phyloP scores from a whole-genome alignment of 2,329 filamentous ascomycete genomes.

The Colletotrichum eremochloae region DNA sequence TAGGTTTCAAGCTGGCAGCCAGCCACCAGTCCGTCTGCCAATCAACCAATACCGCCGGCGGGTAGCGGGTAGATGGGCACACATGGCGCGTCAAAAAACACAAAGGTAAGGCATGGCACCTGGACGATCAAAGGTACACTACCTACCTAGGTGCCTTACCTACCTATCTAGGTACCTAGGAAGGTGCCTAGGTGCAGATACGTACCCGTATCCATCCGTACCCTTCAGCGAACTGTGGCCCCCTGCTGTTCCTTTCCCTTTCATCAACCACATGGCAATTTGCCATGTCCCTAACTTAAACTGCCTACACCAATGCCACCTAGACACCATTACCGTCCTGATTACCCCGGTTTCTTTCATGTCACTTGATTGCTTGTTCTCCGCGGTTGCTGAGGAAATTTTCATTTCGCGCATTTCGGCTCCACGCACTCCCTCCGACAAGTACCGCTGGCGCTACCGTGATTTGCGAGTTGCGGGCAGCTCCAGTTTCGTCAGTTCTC shows the following conservation, averaged over 20 bases:
- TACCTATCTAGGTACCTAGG: too few species aligned
- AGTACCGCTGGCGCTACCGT: background rate
- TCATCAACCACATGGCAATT: constrained; percentile 1
- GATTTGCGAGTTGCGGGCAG: background rate
- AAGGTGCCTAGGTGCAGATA: too few species aligned
- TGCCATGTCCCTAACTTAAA: background rate
- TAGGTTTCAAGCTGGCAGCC: background rate
- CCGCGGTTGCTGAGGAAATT: constrained; percentile 3
- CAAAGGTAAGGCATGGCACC: background rate
- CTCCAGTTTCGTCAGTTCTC: background rate
- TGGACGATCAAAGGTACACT: background rate
- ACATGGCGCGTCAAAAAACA: constrained; percentile 6
- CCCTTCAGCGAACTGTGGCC: constrained; percentile 5
- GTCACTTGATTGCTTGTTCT: constrained; percentile 9
- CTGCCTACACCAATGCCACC: background rate
- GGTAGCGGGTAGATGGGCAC: constrained; percentile 5
- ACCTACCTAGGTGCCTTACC: background rate
- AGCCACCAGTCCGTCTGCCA: constrained; percentile 17
- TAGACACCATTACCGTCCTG: background rate
- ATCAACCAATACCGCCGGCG: constrained; percentile 11
- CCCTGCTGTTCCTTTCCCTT: constrained; percentile 9
- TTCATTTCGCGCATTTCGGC: constrained; percentile 6
- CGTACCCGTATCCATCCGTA: too few species aligned
- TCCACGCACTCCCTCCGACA: constrained; percentile 8
- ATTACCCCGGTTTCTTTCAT: constrained; percentile 10